phyloP scores from a whole-genome alignment of 2,329 filamentous ascomycete species.

The Venturia asperata region DNA sequence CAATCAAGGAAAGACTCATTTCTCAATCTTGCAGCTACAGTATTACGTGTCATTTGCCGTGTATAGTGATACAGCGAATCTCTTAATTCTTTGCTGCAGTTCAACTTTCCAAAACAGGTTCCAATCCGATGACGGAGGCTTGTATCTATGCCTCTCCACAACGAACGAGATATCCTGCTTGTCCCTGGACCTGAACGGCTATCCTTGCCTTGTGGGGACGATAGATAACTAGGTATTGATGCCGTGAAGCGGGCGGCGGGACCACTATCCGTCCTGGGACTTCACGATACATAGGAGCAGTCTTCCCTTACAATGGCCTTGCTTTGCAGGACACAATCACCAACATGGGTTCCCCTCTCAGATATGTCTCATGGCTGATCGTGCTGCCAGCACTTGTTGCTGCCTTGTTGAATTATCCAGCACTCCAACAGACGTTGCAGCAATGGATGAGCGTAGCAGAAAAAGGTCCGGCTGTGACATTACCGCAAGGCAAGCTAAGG shows the following conservation, averaged over 20 bases:
- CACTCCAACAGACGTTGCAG: neutral
- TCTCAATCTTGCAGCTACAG: neutral
- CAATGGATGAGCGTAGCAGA: slow-evolving; percentile 1
- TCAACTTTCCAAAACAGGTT: too few relatives aligned
- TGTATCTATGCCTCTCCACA: slow-evolving; percentile 1
- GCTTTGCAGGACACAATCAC: neutral
- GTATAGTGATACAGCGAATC: neutral
- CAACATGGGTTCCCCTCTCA: neutral
- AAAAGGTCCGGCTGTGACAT: neutral
- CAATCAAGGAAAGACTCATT: neutral
- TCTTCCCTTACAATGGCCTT: neutral
- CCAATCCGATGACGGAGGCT: neutral
- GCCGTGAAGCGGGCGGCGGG: neutral
- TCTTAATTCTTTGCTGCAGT: too few relatives aligned
- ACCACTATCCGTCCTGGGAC: neutral
- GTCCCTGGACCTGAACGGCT: neutral
- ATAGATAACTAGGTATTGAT: neutral
- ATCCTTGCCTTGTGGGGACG: neutral
- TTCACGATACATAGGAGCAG: neutral
- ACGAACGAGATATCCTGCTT: neutral
- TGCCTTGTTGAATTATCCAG: neutral
- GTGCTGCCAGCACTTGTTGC: neutral
- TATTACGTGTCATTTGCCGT: neutral
- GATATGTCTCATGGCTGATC: neutral
- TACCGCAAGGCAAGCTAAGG: neutral